Conservation (phyloP, 495 filamentous ascomycete genomes). For the Annulohypoxylon nitens region DNA sequence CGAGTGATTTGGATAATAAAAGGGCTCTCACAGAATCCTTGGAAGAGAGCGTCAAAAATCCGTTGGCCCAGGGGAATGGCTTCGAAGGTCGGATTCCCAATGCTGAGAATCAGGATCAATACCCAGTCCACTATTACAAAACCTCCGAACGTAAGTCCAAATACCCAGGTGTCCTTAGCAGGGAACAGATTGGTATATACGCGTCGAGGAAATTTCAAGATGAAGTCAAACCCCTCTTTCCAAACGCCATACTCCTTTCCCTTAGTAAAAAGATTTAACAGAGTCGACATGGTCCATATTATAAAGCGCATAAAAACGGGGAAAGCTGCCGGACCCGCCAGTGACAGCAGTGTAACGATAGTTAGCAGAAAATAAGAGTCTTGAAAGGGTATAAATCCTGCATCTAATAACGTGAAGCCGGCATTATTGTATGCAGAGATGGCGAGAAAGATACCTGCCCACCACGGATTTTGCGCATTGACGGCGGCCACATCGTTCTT, state of each 20-base stretch:
- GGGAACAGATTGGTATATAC: constrained; percentile 84
- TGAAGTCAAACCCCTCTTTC: constrained; percentile 74
- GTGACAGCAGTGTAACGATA: constrained; percentile 76
- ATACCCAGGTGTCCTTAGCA: constrained; percentile 76
- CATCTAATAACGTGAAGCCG: constrained; percentile 82
- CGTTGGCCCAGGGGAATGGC: constrained; percentile 67
- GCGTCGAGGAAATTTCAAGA: constrained; percentile 76
- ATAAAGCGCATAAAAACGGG: constrained; percentile 79
- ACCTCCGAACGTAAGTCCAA: constrained; percentile 71
- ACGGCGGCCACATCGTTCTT: constrained; percentile 62
- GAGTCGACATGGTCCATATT: constrained; percentile 69
- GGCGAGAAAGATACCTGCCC: constrained; percentile 72
- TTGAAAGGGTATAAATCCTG: constrained; percentile 77
- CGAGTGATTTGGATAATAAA: background rate
- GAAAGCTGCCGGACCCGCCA: constrained; percentile 78
- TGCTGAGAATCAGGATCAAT: constrained; percentile 76
- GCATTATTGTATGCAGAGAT: constrained; percentile 82
- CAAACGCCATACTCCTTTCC: constrained; percentile 40
- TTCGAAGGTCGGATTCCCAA: constrained; percentile 72
- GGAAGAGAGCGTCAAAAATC: constrained; percentile 79
- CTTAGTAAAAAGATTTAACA: constrained; percentile 56
- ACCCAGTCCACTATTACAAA: constrained; percentile 82
- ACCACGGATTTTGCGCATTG: constrained; percentile 71
- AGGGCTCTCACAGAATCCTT: constrained; percentile 65
- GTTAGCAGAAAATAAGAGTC: constrained; percentile 72